These are phyloP conservation scores for Emydomyces testavorans DNA, from an alignment of 2,329 filamentous ascomycete genomes.

Conservation along the genomic window DNA sequence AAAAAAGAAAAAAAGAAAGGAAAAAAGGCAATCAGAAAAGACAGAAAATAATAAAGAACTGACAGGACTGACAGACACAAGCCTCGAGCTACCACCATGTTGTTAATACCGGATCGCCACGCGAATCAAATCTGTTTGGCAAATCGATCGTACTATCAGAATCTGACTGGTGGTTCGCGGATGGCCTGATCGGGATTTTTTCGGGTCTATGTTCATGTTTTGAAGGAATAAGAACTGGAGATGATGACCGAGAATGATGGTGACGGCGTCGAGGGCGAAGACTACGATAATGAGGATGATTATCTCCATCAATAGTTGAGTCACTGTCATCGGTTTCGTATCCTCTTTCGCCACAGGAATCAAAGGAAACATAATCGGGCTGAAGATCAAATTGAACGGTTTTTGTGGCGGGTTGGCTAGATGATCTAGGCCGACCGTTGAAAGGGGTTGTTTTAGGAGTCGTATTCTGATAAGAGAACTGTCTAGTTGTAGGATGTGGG, in stretches of 20 bases:
- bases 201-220: not conserved
- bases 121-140: slow-evolving; percentile 26
- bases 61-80: not conserved
- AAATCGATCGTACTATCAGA: slow-evolving; percentile 28
- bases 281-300: slow-evolving; percentile 15
- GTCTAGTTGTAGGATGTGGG: not conserved
- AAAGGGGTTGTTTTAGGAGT: not conserved
- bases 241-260: not conserved
- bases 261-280: not conserved
- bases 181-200: not conserved
- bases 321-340: slow-evolving; percentile 37
- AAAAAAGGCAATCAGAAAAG: too few relatives aligned
- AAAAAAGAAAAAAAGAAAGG: not conserved
- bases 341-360: slow-evolving; percentile 17
- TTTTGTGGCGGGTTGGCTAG: slow-evolving; percentile 9
- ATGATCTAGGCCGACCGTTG: not conserved
- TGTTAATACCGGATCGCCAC: slow-evolving; percentile 16
- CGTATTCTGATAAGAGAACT: not conserved
- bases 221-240: not conserved
- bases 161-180: slow-evolving; percentile 12
- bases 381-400: slow-evolving; percentile 17
- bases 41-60: not conserved
- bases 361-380: slow-evolving; percentile 3
- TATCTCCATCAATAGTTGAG: slow-evolving; percentile 24
- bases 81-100: slow-evolving; percentile 5